A percentile compares a stretch with the other conserved stretches of the same genome.
phyloP scores from a whole-genome alignment of 441 rosid genomes.

The Corymbia citriodora region DNA sequence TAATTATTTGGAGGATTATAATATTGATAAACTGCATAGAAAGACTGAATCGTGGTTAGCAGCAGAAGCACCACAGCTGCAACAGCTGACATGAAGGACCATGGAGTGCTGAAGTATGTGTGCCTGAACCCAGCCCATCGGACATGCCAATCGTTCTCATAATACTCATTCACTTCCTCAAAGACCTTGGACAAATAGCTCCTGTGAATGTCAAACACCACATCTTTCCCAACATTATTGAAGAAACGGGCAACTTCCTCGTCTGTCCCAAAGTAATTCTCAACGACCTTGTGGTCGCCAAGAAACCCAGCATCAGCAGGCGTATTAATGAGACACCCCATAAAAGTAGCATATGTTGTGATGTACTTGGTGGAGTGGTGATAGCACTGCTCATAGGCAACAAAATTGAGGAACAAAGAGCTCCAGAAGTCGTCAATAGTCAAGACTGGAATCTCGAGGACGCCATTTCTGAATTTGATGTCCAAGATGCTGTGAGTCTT shows the following conservation, averaged over 20 bases:
- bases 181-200: background rate
- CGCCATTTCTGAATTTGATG: conserved; percentile 24
- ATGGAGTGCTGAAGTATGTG: background rate
- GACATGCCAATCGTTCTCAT: background rate
- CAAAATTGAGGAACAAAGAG: background rate
- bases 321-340: background rate
- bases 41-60: background rate
- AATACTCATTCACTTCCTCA: background rate
- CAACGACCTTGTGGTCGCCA: background rate
- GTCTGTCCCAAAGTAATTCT: background rate
- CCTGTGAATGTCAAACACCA: background rate
- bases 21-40: background rate
- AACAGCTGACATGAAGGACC: background rate
- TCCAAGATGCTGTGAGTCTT: conserved; percentile 30
- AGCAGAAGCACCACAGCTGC: background rate
- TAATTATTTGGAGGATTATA: background rate
- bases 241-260: background rate
- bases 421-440: conserved; percentile 20
- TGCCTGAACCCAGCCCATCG: background rate
- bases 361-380: background rate
- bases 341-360: background rate
- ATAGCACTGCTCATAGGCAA: background rate
- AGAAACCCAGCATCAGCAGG: background rate
- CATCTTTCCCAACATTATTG: background rate
- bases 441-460: conserved; percentile 36